Conservation (phyloP, 768 basidiomycete genomes). For the Collybia sordida region DNA sequence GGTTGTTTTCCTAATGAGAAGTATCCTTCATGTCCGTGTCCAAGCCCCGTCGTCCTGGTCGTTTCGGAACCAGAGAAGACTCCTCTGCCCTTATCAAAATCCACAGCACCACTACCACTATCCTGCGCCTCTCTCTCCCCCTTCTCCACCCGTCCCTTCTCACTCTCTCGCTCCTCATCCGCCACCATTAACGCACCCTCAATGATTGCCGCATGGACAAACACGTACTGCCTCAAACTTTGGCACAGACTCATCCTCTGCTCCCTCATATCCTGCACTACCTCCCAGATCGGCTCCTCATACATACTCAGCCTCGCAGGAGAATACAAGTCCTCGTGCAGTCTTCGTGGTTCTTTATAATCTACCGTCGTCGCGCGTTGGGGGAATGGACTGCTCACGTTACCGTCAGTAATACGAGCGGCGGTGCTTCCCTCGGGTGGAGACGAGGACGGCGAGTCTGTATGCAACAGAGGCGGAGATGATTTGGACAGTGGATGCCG, state of each 20-base stretch:
- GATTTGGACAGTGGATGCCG: conserved; percentile 1
- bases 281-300: conserved; percentile 74
- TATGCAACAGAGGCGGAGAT: background rate
- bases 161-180: conserved; percentile 61
- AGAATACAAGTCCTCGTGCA: conserved; percentile 46
- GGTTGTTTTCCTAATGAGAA: background rate
- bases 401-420: background rate
- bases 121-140: conserved; percentile 11
- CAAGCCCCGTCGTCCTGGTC: background rate
- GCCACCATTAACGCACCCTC: conserved; percentile 77
- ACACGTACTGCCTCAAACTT: conserved; percentile 92
- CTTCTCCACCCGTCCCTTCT: conserved; percentile 12
- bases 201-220: conserved; percentile 84
- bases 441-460: background rate
- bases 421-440: too few species aligned
- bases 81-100: too few species aligned
- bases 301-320: conserved; percentile 64
- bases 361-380: conserved; percentile 38
- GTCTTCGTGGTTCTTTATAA: conserved; percentile 60
- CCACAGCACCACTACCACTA: conserved; percentile 3
- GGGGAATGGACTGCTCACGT: background rate
- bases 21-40: background rate
- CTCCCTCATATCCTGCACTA: conserved; percentile 92
- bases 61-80: too few species aligned
- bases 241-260: conserved; percentile 97